Evolutionary conservation across 352 stramenopile species (phyloP), one percentile per base, ranked within the genome.

Genomic region (Phytophthora meadii): DNA sequence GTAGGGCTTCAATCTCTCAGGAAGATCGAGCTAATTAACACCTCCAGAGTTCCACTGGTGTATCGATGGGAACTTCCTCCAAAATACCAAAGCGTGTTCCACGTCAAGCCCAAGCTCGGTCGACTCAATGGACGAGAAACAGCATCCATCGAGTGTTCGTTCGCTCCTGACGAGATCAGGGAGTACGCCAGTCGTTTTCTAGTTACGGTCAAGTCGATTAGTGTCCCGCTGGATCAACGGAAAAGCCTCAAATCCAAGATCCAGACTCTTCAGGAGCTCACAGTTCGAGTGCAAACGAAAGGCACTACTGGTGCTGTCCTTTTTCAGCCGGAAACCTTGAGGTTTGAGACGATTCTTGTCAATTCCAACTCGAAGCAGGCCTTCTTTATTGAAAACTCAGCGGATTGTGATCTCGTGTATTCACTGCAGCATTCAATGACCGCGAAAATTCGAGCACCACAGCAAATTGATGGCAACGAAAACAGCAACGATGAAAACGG

Each of bases 331-430:
- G 61, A 79, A 15, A 50, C 51, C 0, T 65, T 94, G 4, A 65
- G 75, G n/a, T 93, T 95, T 52, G 88, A 90, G 41, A 92, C 89
- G 15, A 89, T 95, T 40, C 72, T 97, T 22, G 87, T 97, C 5
- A 92, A 97, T 44, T 93, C 86, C 22, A 88, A 61, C 48, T 67
- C 80, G 12, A 87, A 84, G n/a, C 65, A 88, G 60, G 56, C 61
- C 0, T 79, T 97, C 22, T 75, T 61, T 32, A 75, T 97, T 45
- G 77, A 87, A 4, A 97, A 97, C 57, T 68, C 70, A 4, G 86
- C 76, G 32, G 89, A 97, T 59, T 96, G 85, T 48, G 90, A 96
- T 45, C 69, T 94, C 6, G 51, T 77, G 25, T 93, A 71, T 50
- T 76, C 68, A n/a, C 44, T 94, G 36, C 42, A 69, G 28, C 79